These are phyloP conservation scores for Candida ficus DNA, from an alignment of 805 yeast species.

Conservation along the genomic window DNA sequence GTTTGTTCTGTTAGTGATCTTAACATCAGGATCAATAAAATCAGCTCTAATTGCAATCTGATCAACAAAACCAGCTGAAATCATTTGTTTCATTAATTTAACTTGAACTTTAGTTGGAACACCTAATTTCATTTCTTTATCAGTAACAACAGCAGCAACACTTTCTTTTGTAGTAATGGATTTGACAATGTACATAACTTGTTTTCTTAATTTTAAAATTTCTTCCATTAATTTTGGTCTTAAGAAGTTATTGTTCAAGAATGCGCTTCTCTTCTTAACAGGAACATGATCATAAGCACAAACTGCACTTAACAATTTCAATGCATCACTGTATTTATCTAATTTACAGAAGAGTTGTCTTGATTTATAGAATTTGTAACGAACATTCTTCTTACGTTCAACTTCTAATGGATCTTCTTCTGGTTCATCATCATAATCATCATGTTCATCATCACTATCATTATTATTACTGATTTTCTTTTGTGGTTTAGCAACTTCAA, in stretches of 20 bases:
- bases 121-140: conserved; percentile 45
- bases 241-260: conserved; percentile 58
- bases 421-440: conserved; percentile 26
- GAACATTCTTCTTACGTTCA: conserved; percentile 33
- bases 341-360: conserved; percentile 57
- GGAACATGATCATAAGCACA: conserved; percentile 84
- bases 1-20: conserved; percentile 50
- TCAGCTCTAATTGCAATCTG: conserved; percentile 87
- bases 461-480: conserved; percentile 3
- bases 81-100: conserved; percentile 81
- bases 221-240: conserved; percentile 84
- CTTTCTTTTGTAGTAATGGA: conserved; percentile 56
- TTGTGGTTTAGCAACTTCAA: conserved; percentile 13
- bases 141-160: conserved; percentile 43
- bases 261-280: conserved; percentile 36
- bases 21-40: conserved; percentile 55
- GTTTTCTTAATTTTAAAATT: conserved; percentile 73
- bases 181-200: conserved; percentile 70
- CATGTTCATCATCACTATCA: conserved; percentile 27
- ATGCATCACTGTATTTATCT: conserved; percentile 71
- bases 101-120: conserved; percentile 69
- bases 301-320: conserved; percentile 70
- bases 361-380: conserved; percentile 53
- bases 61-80: conserved; percentile 89
- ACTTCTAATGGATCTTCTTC: conserved; percentile 32